phyloP scores from a whole-genome alignment of 2,329 filamentous ascomycete species.

The Colletotrichum sublineola region DNA sequence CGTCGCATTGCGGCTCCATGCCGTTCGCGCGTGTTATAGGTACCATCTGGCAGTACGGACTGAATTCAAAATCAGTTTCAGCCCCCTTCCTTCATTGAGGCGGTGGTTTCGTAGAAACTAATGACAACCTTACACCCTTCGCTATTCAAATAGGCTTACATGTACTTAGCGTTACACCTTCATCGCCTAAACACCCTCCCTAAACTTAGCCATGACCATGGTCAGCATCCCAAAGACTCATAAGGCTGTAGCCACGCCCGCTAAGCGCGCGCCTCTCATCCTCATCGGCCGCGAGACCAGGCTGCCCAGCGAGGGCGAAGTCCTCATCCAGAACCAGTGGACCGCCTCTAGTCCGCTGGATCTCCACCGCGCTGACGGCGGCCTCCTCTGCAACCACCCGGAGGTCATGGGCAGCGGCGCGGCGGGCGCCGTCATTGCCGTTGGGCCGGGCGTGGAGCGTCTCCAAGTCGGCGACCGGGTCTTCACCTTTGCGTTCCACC shows the following conservation, averaged over 20 bases:
- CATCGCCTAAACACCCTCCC: neutral
- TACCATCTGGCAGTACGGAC: neutral
- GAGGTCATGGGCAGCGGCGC: slow-evolving; percentile 64
- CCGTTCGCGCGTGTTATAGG: neutral
- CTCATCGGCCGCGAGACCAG: slow-evolving; percentile 46
- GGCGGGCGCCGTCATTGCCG: slow-evolving; percentile 65
- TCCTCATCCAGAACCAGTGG: slow-evolving; percentile 70
- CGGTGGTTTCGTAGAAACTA: neutral
- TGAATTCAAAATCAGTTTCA: neutral
- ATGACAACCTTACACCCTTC: neutral
- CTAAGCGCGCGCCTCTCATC: slow-evolving; percentile 45
- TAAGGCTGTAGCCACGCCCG: slow-evolving; percentile 45
- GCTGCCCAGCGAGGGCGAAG: slow-evolving; percentile 58
- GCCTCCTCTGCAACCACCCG: slow-evolving; percentile 65
- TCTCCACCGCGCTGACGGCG: slow-evolving; percentile 72
- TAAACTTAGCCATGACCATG: slow-evolving; percentile 13
- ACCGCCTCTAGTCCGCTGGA: slow-evolving; percentile 72
- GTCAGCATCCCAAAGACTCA: slow-evolving; percentile 46
- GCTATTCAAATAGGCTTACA: neutral
- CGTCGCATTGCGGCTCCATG: neutral
- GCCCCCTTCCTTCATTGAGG: neutral
- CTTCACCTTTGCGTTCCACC: slow-evolving; percentile 67
- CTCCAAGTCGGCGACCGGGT: slow-evolving; percentile 67
- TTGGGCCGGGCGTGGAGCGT: slow-evolving; percentile 53
- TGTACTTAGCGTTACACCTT: too few species aligned